Evolutionary conservation across 345 rosid genomes (phyloP), one percentile per base, ranked within the genome.

Genomic region (thale cress (Arabidopsis thaliana)): DNA sequence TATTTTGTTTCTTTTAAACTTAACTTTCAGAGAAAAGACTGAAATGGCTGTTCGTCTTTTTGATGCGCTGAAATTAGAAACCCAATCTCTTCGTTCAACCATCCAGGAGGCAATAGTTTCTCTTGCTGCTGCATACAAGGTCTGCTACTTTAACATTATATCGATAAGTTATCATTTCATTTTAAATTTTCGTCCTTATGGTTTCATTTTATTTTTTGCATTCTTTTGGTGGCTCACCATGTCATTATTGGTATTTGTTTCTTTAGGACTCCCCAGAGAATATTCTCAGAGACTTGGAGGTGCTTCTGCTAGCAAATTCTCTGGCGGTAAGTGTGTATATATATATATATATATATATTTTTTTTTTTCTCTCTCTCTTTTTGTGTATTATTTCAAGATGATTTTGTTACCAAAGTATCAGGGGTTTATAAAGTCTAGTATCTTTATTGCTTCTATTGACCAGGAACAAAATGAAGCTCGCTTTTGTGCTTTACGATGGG

Each of bases 401-500:
- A 34, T 65, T 32, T 46, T 59, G 51, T 34, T 59, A 20, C 38
- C 53, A 73, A 42, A 14, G 16, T 3, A 49, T 72, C 41, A 23
- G 0, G 49, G 34, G 33, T 7, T 58, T 56, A 23, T 57, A 52
- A 69, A 66, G 23, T 52, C 42, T 58, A 69, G 53, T 48, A 34
- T 57, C 40, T 77, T 32, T 50, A 12, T 75, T 57, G 72, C 71
- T 69, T 38, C 46, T 81, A 72, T 72, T 58, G 60, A 74, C 23
- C 86, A 93, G 98, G 97, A 93, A 62, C 88, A 89, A 89, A 85
- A 82, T 86, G 98, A 93, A 88, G 96, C 85, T 13, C 93, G 98
- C 58, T 93, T 93, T 74, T 91, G 96, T 82, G 93, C 93, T 64
- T 81, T 91, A 79, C 86, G 97, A 75, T 93, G 97, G 98, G 91